These are phyloP conservation scores for Verticillium alfalfae DNA, from an alignment of 2,329 filamentous ascomycete species.

Conservation along the genomic window DNA sequence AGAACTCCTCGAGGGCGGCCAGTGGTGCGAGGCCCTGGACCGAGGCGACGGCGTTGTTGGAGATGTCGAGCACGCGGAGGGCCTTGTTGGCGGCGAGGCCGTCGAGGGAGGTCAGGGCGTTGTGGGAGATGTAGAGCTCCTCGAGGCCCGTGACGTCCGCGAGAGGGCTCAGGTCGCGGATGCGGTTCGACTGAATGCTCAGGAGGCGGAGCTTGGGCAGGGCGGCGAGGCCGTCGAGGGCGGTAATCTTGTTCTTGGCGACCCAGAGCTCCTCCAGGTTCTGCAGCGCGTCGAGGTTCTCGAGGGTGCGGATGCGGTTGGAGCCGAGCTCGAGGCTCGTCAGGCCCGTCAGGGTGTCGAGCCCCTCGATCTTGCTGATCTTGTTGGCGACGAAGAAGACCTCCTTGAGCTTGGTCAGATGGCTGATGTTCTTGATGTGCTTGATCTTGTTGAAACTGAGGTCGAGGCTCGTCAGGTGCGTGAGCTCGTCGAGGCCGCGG, in stretches of 20 bases:
- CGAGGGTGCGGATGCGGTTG: conserved; percentile 84
- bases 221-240: conserved; percentile 69
- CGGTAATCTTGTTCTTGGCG: conserved; percentile 92
- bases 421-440: conserved; percentile 84
- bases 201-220: conserved; percentile 79
- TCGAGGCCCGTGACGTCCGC: conserved; percentile 70
- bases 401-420: conserved; percentile 73
- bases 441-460: conserved; percentile 99
- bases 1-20: conserved; percentile 76
- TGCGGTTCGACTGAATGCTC: conserved; percentile 92
- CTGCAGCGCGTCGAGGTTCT: conserved; percentile 74
- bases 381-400: conserved; percentile 94
- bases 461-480: conserved; percentile 73
- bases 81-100: conserved; percentile 64
- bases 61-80: conserved; percentile 79
- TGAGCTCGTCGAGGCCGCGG: conserved; percentile 73
- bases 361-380: conserved; percentile 78
- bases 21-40: conserved; percentile 68
- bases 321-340: conserved; percentile 86
- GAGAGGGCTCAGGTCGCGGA: conserved; percentile 72
- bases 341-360: conserved; percentile 66
- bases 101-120: conserved; percentile 71
- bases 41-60: conserved; percentile 75
- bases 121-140: conserved; percentile 94
- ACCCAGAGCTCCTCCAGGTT: conserved; percentile 86